Evolutionary conservation across 176 grass and related monocot genomes (phyloP).

Genomic region (Eleusine indica): DNA sequence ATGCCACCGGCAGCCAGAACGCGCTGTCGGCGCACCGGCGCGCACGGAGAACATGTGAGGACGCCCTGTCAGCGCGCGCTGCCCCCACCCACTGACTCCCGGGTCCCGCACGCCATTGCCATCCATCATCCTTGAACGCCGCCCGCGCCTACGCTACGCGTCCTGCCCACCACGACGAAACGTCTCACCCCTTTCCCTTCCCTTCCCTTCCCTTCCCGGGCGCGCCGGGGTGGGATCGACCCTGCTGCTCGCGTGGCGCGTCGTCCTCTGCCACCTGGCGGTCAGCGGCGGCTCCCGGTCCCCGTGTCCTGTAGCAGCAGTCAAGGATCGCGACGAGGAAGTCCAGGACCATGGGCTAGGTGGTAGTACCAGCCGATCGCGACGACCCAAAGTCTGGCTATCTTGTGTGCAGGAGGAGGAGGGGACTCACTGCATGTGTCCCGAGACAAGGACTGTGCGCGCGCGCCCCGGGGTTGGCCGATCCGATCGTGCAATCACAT

Average conservation of each 20-base stretch:
- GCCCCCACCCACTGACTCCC: neutral
- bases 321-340: neutral
- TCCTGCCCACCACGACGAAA: neutral
- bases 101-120: neutral
- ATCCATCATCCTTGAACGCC: neutral
- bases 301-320: neutral
- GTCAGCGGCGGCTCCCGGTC: neutral
- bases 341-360: neutral
- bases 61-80: neutral
- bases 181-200: neutral
- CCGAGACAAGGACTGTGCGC: neutral
- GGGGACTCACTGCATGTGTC: no score
- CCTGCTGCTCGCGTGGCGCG: neutral
- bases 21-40: neutral
- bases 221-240: no score
- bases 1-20: neutral
- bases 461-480: neutral
- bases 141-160: neutral
- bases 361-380: neutral
- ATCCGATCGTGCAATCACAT: conserved; percentile 3
- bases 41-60: neutral
- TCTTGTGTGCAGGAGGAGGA: neutral
- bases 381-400: neutral
- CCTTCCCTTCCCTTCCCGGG: neutral
- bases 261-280: neutral